Evolutionary conservation across 2,329 filamentous ascomycete species (phyloP).

Genomic region (Verticillium tricorpus): DNA sequence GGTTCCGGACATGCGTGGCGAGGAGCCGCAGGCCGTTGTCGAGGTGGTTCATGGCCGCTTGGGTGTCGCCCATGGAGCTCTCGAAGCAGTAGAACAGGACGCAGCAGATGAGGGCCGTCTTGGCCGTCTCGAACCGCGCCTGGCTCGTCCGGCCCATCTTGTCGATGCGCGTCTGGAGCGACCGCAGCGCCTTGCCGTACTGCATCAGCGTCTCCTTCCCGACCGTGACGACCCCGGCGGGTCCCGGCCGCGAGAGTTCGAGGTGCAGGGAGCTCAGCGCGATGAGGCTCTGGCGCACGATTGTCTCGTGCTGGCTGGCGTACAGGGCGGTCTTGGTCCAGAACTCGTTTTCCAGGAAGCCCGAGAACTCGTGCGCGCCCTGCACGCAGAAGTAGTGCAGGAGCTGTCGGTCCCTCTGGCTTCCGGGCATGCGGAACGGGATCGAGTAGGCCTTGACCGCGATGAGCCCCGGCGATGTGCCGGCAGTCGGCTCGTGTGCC

Average conservation of each 20-base stretch:
- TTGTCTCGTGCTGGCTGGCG: conserved; percentile 9
- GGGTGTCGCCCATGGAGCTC: conserved; percentile 8
- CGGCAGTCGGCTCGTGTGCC: neutral
- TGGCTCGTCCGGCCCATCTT: neutral
- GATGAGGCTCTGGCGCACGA: conserved; percentile 10
- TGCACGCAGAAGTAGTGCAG: conserved; percentile 13
- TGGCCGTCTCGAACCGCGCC: neutral
- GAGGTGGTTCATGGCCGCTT: conserved; percentile 9
- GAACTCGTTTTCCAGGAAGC: conserved; percentile 8
- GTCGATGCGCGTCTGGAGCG: conserved; percentile 6
- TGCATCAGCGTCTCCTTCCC: neutral
- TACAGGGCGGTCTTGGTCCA: conserved; percentile 10
- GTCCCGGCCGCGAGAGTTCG: neutral
- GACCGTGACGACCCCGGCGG: neutral
- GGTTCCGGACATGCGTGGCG: neutral
- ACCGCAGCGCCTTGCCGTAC: conserved; percentile 10
- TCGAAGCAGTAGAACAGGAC: conserved; percentile 12
- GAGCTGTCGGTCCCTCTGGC: conserved; percentile 10
- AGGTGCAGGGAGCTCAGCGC: conserved; percentile 11
- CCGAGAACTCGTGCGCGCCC: conserved; percentile 9
- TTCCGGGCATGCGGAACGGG: conserved; percentile 13
- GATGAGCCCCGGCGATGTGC: neutral
- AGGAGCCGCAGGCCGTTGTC: conserved; percentile 4
- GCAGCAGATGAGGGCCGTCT: conserved; percentile 8
- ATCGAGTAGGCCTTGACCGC: conserved; percentile 8